Conservation (phyloP, 179 eudicot species). For the Actinidia arguta region DNA sequence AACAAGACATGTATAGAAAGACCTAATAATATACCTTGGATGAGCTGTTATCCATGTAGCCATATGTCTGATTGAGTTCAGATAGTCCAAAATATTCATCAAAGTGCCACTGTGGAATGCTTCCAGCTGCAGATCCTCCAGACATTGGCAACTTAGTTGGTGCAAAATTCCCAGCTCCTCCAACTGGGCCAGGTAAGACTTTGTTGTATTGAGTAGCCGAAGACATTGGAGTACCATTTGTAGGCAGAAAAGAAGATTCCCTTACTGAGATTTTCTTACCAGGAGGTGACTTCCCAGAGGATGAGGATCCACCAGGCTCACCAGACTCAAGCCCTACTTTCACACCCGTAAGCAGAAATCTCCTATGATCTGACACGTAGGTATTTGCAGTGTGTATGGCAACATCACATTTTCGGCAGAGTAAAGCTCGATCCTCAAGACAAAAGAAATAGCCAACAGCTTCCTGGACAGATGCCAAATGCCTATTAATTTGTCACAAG, state of each 20-base stretch:
- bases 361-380: conserved; percentile 68
- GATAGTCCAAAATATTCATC: conserved; percentile 71
- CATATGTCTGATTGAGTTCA: conserved; percentile 58
- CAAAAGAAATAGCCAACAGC: conserved; percentile 87
- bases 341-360: conserved; percentile 89
- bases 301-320: conserved; percentile 58
- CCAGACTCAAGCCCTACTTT: conserved; percentile 73
- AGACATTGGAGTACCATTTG: conserved; percentile 40
- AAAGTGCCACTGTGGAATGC: conserved; percentile 67
- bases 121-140: conserved; percentile 68
- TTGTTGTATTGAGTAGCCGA: conserved; percentile 40
- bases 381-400: conserved; percentile 77
- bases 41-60: conserved; percentile 52
- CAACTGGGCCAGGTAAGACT: conserved; percentile 38
- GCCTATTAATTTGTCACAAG: background rate
- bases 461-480: conserved; percentile 55
- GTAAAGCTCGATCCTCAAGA: conserved; percentile 86
- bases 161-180: conserved; percentile 47
- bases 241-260: conserved; percentile 47
- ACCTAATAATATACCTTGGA: conserved; percentile 63
- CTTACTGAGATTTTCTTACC: conserved; percentile 51
- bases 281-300: conserved; percentile 54
- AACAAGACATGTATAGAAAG: background rate
- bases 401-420: conserved; percentile 86
- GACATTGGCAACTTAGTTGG: conserved; percentile 50